Evolutionary conservation across 192 early-diverging fungal genomes (phyloP), one percentile per base, ranked within the genome.

Genomic region (Entomortierella parvispora): DNA sequence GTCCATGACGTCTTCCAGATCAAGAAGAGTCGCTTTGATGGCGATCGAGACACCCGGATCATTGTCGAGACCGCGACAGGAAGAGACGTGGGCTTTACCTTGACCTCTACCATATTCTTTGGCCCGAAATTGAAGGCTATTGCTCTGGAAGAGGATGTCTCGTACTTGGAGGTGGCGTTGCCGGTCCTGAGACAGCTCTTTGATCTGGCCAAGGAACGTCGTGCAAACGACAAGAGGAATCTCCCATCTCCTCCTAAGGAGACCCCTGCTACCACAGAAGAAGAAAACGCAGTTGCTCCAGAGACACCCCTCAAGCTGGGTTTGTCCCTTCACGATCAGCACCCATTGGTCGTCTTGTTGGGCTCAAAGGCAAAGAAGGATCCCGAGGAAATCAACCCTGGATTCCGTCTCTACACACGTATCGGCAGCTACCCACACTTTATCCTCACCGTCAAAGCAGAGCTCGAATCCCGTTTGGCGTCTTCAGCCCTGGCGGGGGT

Each of bases 391-490:
- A 20, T 22, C 10, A 31, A 67, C 28, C 50, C 40, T 3, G 42
- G 26, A 0, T 57, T 58, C 1, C 49, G 14, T 32, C 0, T 77
- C 14, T 77, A 68, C 29, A 68, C 74, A 2, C 74, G 74, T 5
- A 68, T 77, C 49, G 9, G 22, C 9, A 62, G 45, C 34, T 77
- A 77, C 17, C 55, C 74, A 9, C n/a, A 14, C 15, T 77, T 77
- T 45, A 43, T 77, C 37, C 49, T 43, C 4, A 23, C 32, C 0
- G 61, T 77, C 1, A 31, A 45, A 0, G 55, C 74, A 10, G 65
- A 66, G 26, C 62, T 76, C 11, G 71, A 76, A 51, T 23, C 18
- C 7, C 71, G 71, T 20, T 52, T 76, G 15, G 63, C 71, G 32
- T 12, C 18, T 0, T 52, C 65, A 4, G 62, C 55, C 1, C 45